A percentile compares a stretch with the other conserved stretches of the same genome.
Evolutionary conservation across 2,329 filamentous ascomycete genomes (phyloP).

Genomic region (Myriosclerotinia duriaeana): DNA sequence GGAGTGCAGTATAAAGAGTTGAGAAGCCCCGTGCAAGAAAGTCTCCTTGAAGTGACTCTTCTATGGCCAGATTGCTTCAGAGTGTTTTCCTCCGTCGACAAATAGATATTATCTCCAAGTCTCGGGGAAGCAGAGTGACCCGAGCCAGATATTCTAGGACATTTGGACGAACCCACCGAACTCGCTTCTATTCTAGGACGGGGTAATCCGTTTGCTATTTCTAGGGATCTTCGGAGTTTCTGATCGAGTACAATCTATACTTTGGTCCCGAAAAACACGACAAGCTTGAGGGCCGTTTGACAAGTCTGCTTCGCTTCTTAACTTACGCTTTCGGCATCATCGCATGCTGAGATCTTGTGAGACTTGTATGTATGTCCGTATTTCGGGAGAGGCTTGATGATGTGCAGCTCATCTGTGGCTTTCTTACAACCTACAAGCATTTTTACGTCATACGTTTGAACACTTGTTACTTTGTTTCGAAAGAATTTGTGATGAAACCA

Average conservation of each 20-base stretch:
- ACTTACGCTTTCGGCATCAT: conserved; percentile 13
- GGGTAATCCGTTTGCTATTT: background rate
- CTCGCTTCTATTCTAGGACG: too few species aligned
- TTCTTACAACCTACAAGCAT: background rate
- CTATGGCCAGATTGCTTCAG: background rate
- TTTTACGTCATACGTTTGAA: background rate
- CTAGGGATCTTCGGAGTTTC: background rate
- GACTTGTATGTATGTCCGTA: background rate
- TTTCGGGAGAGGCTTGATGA: too few species aligned
- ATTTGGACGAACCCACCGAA: background rate
- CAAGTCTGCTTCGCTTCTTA: conserved; percentile 9
- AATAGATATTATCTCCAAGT: background rate
- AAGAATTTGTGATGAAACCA: background rate
- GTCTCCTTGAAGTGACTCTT: conserved; percentile 58
- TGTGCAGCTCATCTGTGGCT: background rate
- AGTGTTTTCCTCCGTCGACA: background rate
- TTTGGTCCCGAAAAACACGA: conserved; percentile 3
- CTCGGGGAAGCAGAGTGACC: background rate
- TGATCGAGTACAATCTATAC: background rate
- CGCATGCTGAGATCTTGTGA: conserved; percentile 7
- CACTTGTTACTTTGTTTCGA: background rate
- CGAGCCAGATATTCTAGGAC: background rate
- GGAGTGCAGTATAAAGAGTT: conserved; percentile 55
- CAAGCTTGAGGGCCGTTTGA: background rate
- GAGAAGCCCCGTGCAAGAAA: conserved; percentile 58